Percentiles rank a stretch among this genome's conserved stretches.
phyloP scores from a whole-genome alignment of 2,329 filamentous ascomycete species.

The Aspergillus tubingensis region DNA sequence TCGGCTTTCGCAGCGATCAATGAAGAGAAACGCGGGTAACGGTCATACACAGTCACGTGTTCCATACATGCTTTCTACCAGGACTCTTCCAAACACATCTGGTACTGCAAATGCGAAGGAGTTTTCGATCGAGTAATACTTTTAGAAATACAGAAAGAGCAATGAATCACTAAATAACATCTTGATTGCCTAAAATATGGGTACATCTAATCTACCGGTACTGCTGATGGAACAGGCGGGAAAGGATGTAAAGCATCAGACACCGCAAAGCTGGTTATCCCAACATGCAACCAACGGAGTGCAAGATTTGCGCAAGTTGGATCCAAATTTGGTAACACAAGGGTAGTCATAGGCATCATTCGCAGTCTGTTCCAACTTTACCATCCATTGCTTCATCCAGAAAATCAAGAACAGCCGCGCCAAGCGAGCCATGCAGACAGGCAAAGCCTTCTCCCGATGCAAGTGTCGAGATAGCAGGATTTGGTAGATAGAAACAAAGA shows the following conservation, averaged over 20 bases:
- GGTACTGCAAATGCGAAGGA: too few species aligned
- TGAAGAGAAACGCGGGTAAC: conserved; percentile 1
- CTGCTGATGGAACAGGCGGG: conserved; percentile 22
- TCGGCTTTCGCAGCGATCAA: background rate
- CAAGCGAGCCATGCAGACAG: conserved; percentile 5
- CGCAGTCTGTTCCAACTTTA: conserved; percentile 2
- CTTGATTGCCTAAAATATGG: conserved; percentile 28
- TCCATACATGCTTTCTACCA: background rate
- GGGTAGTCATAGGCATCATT: background rate
- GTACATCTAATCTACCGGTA: conserved; percentile 40
- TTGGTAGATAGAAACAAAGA: conserved; percentile 11
- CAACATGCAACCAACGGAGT: conserved; percentile 17
- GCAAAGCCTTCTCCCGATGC: conserved; percentile 8
- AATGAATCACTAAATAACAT: conserved; percentile 6
- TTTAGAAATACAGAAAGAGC: background rate
- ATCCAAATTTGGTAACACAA: background rate
- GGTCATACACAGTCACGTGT: conserved; percentile 3
- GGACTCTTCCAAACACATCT: too few species aligned
- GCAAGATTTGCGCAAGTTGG: conserved; percentile 3
- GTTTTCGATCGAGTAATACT: too few species aligned
- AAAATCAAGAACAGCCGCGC: conserved; percentile 8
- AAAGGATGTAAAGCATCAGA: conserved; percentile 15
- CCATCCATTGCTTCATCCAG: conserved; percentile 8
- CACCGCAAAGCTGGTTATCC: conserved; percentile 19
- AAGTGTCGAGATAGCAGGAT: conserved; percentile 13